phyloP scores from a whole-genome alignment of 371 early-diverging fungal species.

The Lichtheimia hyalospora region DNA sequence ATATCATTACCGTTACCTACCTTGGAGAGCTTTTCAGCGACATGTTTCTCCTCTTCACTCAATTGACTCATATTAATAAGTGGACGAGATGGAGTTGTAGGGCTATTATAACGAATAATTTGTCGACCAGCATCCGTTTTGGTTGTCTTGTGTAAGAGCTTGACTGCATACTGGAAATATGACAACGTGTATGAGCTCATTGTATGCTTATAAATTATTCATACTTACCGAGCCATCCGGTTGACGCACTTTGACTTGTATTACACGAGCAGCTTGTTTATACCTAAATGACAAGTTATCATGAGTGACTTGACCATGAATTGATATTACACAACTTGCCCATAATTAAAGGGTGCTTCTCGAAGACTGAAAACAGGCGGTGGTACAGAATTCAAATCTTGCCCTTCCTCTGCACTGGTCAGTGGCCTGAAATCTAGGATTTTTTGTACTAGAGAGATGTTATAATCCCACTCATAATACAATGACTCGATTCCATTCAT shows the following conservation, averaged over 20 bases:
- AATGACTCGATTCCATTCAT: not conserved
- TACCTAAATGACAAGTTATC: constrained; percentile 29
- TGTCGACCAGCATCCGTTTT: not conserved
- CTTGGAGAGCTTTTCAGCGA: not conserved
- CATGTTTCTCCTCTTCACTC: not conserved
- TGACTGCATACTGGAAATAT: constrained; percentile 24
- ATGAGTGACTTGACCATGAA: not conserved
- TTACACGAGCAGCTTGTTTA: constrained; percentile 46
- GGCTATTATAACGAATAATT: not conserved
- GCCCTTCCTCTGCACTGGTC: too few relatives aligned
- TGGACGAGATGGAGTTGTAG: not conserved
- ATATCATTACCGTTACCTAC: not conserved
- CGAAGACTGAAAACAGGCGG: constrained; percentile 56
- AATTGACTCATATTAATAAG: not conserved
- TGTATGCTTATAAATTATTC: not conserved
- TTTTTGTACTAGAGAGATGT: not conserved
- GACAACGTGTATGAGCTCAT: too few relatives aligned
- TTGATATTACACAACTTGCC: constrained; percentile 24
- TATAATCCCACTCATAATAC: not conserved
- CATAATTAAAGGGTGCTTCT: constrained; percentile 46
- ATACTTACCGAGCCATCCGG: constrained; percentile 48
- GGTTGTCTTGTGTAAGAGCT: constrained; percentile 23
- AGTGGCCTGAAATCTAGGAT: too few relatives aligned
- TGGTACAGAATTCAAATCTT: constrained; percentile 27
- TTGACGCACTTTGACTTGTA: constrained; percentile 44